phyloP scores from a whole-genome alignment of 2,329 filamentous ascomycete genomes.

The Coniella vitis region DNA sequence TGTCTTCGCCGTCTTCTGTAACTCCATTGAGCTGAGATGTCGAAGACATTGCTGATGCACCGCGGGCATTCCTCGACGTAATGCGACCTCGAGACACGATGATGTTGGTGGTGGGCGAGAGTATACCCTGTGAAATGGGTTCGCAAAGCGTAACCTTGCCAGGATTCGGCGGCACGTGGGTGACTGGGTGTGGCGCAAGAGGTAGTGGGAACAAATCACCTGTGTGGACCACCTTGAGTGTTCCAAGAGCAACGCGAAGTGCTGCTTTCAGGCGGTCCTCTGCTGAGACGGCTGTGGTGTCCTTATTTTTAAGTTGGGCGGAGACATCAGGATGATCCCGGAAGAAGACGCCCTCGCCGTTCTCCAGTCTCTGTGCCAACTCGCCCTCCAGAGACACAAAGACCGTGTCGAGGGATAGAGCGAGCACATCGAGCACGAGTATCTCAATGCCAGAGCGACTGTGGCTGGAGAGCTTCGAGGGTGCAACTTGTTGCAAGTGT shows the following conservation, averaged over 20 bases:
- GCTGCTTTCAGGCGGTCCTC: constrained; percentile 57
- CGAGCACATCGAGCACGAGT: constrained; percentile 70
- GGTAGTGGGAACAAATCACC: constrained; percentile 75
- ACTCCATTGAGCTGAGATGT: constrained; percentile 53
- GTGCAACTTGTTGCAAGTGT: constrained; percentile 63
- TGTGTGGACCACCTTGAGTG: constrained; percentile 70
- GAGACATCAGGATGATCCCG: constrained; percentile 45
- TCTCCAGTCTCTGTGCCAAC: constrained; percentile 70
- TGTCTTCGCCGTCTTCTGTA: constrained; percentile 64
- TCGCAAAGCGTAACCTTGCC: constrained; percentile 91
- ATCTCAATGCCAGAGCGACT: constrained; percentile 78
- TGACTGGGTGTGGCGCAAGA: constrained; percentile 77
- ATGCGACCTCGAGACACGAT: constrained; percentile 63
- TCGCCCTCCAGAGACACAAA: constrained; percentile 83
- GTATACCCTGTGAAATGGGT: constrained; percentile 80
- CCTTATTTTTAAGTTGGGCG: constrained; percentile 28
- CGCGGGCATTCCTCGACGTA: constrained; percentile 46
- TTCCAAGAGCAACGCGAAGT: constrained; percentile 67
- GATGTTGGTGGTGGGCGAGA: constrained; percentile 74
- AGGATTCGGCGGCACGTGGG: constrained; percentile 74
- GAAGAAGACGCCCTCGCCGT: constrained; percentile 77
- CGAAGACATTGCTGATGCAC: constrained; percentile 37
- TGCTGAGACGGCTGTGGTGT: constrained; percentile 26
- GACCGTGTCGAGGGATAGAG: constrained; percentile 74
- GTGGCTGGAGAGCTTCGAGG: constrained; percentile 66